phyloP scores from a whole-genome alignment of 768 basidiomycete species.

The Butyriboletus loyo region DNA sequence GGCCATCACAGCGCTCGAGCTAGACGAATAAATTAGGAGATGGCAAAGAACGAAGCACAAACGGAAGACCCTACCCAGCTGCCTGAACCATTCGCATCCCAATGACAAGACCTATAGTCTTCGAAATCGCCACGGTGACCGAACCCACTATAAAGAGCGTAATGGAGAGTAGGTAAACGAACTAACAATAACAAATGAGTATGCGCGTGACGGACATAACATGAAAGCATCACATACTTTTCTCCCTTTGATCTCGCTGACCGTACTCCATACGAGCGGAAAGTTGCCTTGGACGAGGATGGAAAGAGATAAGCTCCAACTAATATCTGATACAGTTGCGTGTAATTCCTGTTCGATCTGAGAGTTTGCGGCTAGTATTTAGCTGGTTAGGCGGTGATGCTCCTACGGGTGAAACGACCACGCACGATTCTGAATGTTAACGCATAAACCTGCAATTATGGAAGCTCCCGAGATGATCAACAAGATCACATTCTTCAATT shows the following conservation, averaged over 20 bases:
- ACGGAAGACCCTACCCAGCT: constrained; percentile 44
- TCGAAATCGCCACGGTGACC: constrained; percentile 54
- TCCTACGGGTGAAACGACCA: neutral
- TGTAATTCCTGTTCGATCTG: constrained; percentile 61
- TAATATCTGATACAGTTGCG: constrained; percentile 60
- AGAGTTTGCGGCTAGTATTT: constrained; percentile 56
- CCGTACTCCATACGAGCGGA: constrained; percentile 31
- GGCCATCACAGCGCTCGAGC: constrained; percentile 64
- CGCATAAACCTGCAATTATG: constrained; percentile 26
- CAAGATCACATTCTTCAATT: constrained; percentile 16
- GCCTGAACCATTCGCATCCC: constrained; percentile 68
- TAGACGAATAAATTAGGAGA: constrained; percentile 19
- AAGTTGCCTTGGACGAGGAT: constrained; percentile 67
- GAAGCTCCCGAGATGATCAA: constrained; percentile 27
- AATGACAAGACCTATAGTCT: constrained; percentile 55
- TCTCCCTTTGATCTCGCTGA: constrained; percentile 62
- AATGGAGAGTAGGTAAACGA: constrained; percentile 55
- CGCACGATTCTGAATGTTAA: constrained; percentile 32
- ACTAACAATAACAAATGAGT: constrained; percentile 26
- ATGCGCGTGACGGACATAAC: neutral
- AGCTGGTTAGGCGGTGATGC: neutral
- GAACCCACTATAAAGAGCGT: constrained; percentile 54
- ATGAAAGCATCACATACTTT: constrained; percentile 41
- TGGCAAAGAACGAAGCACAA: neutral
- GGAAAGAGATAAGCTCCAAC: constrained; percentile 66